These are phyloP conservation scores for Mycosphaerella arachidis DNA, from an alignment of 2,329 filamentous ascomycete species.

Conservation along the genomic window DNA sequence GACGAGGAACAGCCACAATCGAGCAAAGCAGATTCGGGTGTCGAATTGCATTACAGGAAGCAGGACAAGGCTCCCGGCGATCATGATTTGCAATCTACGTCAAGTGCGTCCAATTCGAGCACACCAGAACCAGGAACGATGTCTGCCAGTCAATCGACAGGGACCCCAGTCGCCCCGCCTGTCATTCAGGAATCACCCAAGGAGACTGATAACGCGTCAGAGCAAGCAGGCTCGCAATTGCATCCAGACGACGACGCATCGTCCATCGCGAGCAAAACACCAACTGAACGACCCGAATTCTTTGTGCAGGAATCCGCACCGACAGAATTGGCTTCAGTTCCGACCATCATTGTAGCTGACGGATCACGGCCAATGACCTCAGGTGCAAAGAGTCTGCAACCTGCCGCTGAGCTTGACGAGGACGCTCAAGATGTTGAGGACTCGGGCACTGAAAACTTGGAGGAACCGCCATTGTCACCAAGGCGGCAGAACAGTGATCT, in stretches of 20 bases:
- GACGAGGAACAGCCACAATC: constrained; percentile 25
- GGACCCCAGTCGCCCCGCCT: background rate
- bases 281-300: constrained; percentile 8
- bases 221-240: background rate
- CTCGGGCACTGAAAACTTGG: background rate
- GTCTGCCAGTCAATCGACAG: background rate
- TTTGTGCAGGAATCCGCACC: constrained; percentile 1
- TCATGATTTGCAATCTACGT: constrained; percentile 3
- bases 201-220: background rate
- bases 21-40: constrained; percentile 53
- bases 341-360: constrained; percentile 20
- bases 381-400: constrained; percentile 1
- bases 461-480: background rate
- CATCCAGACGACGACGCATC: constrained; percentile 8
- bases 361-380: constrained; percentile 16
- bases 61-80: constrained; percentile 1
- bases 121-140: background rate
- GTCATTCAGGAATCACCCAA: background rate
- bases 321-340: background rate
- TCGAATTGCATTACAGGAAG: constrained; percentile 45
- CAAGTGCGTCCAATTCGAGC: background rate
- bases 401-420: background rate
- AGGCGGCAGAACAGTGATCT: constrained; percentile 23
- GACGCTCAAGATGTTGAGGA: background rate
- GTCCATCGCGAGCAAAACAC: constrained; percentile 11